A percentile compares a stretch with the other conserved stretches of the same genome.
phyloP scores from a whole-genome alignment of 768 basidiomycete species.

The Termitomyces sp. region DNA sequence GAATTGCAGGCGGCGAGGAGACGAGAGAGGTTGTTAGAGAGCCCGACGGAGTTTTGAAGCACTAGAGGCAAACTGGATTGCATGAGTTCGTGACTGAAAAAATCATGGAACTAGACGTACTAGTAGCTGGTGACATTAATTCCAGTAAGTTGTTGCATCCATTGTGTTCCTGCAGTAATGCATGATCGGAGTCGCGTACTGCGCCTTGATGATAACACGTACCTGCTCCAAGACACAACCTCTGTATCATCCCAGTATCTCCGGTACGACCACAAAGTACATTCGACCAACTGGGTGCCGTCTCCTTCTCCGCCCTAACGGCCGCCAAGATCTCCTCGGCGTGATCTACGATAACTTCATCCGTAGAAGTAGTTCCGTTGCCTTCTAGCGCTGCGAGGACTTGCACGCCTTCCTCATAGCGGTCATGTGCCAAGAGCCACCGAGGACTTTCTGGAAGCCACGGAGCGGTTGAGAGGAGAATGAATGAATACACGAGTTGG shows the following conservation, averaged over 20 bases:
- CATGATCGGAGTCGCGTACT: not conserved
- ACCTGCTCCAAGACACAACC: slow-evolving; percentile 39
- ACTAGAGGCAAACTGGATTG: slow-evolving; percentile 30
- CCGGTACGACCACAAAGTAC: slow-evolving; percentile 34
- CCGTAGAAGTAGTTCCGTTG: slow-evolving; percentile 24
- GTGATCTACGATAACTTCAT: slow-evolving; percentile 32
- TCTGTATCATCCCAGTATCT: slow-evolving; percentile 38
- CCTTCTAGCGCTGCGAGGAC: slow-evolving; percentile 41
- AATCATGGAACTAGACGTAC: slow-evolving; percentile 17
- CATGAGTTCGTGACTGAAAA: not conserved
- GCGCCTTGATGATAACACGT: not conserved
- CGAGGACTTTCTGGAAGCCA: slow-evolving; percentile 46
- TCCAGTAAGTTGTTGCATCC: slow-evolving; percentile 47
- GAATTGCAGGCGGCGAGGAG: slow-evolving; percentile 49
- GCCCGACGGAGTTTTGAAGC: slow-evolving; percentile 44
- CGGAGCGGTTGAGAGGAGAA: slow-evolving; percentile 37
- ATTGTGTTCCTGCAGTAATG: slow-evolving; percentile 32
- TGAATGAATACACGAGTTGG: slow-evolving; percentile 39
- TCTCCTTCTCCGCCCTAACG: slow-evolving; percentile 35
- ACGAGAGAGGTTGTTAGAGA: slow-evolving; percentile 42
- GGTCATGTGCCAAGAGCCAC: slow-evolving; percentile 43
- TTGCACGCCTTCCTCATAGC: slow-evolving; percentile 32
- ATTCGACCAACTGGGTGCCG: slow-evolving; percentile 34
- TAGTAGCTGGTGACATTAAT: slow-evolving; percentile 52
- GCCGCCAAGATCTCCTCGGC: slow-evolving; percentile 38